Evolutionary conservation across 2,329 filamentous ascomycete species (phyloP), one percentile per base, ranked within the genome.

Genomic region (Falciphora oryzae): DNA sequence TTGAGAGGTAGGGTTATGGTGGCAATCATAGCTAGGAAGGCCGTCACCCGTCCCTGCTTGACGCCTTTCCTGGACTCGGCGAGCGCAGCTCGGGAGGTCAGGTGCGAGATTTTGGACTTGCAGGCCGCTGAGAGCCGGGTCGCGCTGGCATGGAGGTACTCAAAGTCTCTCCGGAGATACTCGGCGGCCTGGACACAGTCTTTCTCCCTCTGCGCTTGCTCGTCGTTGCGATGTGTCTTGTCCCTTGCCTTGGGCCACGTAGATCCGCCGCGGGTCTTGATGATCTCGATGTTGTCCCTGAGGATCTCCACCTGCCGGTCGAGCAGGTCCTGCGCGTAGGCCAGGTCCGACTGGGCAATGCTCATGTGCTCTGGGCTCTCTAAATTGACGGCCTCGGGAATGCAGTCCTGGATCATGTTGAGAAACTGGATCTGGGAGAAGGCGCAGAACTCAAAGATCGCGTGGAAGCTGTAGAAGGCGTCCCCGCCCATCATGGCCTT

Each of bases 41-140:
- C 7, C n/a, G 27, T 22, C 56, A 28, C 56, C 56, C 56, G 18
- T 4, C 16, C 56, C n/a, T 57, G 56, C 2, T 28, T n/a, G 2
- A 57, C 27, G 56, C 14, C 56, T 22, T 57, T 57, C n/a, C 11
- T 57, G 13, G 56, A 57, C 56, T 57, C 56, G 18, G 56, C 56
- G 2, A 28, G 56, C 13, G 13, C n/a, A 8, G 56, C 56, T 5
- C 56, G 56, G 8, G 56, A 57, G n/a, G 56, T 57, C n/a, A 57
- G 56, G n/a, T 57, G 56, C n/a, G 56, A 57, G 4, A 57, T 57
- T 8, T 57, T 57, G 56, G 56, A 57, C 56, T 28, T 57, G 56
- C 56, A 57, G 14, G 56, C 4, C 56, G 27, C 56, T 22, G 56
- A 57, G 56, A 57, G 56, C 56, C 56, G 56, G 56, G 14, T 28